phyloP scores from a whole-genome alignment of 2,329 filamentous ascomycete genomes.

The Diaporthe batatas region DNA sequence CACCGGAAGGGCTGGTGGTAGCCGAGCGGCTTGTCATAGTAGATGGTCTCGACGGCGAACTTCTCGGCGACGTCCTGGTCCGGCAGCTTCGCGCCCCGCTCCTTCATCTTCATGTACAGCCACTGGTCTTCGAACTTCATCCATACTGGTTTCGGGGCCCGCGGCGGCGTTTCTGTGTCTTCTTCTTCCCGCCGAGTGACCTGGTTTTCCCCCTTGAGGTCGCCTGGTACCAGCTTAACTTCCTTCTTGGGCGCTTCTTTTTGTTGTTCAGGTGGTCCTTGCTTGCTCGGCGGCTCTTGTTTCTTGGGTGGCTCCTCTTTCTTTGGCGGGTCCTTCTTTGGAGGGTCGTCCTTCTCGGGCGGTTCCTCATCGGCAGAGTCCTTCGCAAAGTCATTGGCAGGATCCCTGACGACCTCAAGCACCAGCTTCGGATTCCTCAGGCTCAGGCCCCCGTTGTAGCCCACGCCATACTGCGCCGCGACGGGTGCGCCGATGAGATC shows the following conservation, averaged over 20 bases:
- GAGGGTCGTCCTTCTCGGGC: neutral
- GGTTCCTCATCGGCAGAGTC: neutral
- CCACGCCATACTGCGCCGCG: slow-evolving; percentile 42
- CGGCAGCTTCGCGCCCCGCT: slow-evolving; percentile 44
- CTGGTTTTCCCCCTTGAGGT: neutral
- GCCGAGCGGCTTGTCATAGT: slow-evolving; percentile 46
- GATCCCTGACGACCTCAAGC: slow-evolving; percentile 41
- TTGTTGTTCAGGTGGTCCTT: neutral
- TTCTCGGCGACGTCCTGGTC: slow-evolving; percentile 43
- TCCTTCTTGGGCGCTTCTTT: neutral
- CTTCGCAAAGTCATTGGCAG: slow-evolving; percentile 36
- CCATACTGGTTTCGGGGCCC: slow-evolving; percentile 13
- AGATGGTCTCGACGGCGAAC: slow-evolving; percentile 47
- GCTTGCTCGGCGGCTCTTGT: neutral
- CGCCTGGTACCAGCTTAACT: neutral
- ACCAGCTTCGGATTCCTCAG: slow-evolving; percentile 49
- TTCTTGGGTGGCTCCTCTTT: neutral
- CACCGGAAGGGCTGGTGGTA: slow-evolving; percentile 48
- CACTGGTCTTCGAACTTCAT: slow-evolving; percentile 47
- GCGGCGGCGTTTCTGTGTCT: neutral
- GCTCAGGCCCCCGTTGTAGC: slow-evolving; percentile 52
- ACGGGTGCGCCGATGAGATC: slow-evolving; percentile 53
- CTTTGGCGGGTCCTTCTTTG: neutral
- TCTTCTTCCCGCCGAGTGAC: neutral
- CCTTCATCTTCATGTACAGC: slow-evolving; percentile 52